Evolutionary conservation across 2,329 filamentous ascomycete genomes (phyloP).

Genomic region (Bretziella fagacearum): DNA sequence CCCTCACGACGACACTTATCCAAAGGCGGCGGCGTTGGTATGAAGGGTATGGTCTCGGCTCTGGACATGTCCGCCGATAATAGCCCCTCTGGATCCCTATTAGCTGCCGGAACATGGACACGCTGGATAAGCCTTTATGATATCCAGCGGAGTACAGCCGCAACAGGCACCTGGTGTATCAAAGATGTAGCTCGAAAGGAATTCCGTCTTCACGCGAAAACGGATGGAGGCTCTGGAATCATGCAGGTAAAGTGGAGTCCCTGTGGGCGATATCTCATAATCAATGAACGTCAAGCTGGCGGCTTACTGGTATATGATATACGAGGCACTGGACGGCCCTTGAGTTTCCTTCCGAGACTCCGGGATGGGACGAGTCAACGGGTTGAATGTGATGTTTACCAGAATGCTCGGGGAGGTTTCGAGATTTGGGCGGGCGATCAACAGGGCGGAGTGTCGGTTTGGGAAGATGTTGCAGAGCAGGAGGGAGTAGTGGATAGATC

Average conservation of each 20-base stretch:
- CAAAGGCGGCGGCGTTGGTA: constrained; percentile 45
- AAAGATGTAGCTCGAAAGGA: constrained; percentile 32
- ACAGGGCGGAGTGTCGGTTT: constrained; percentile 38
- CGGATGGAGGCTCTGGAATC: constrained; percentile 41
- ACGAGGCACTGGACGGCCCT: constrained; percentile 38
- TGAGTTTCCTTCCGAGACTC: constrained; percentile 24
- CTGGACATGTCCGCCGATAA: constrained; percentile 30
- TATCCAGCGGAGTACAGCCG: constrained; percentile 34
- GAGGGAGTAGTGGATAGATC: constrained; percentile 28
- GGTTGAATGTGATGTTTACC: constrained; percentile 37
- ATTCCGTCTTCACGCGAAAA: constrained; percentile 23
- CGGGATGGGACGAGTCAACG: constrained; percentile 25
- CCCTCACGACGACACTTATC: constrained; percentile 40
- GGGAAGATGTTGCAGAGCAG: constrained; percentile 36
- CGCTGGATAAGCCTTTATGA: constrained; percentile 47
- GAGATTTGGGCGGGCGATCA: constrained; percentile 46
- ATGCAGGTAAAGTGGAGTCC: constrained; percentile 44
- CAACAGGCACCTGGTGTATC: constrained; percentile 43
- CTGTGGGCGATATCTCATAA: constrained; percentile 44
- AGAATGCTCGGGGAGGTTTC: constrained; percentile 26
- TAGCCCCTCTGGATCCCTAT: constrained; percentile 21
- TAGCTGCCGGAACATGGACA: constrained; percentile 48
- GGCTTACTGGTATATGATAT: constrained; percentile 47
- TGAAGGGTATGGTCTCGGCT: constrained; percentile 41
- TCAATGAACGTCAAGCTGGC: constrained; percentile 40